Evolutionary conservation across 164 flowering plant genomes (phyloP), one percentile per base, ranked within the genome.

Genomic region (Cinnamomum chago): DNA sequence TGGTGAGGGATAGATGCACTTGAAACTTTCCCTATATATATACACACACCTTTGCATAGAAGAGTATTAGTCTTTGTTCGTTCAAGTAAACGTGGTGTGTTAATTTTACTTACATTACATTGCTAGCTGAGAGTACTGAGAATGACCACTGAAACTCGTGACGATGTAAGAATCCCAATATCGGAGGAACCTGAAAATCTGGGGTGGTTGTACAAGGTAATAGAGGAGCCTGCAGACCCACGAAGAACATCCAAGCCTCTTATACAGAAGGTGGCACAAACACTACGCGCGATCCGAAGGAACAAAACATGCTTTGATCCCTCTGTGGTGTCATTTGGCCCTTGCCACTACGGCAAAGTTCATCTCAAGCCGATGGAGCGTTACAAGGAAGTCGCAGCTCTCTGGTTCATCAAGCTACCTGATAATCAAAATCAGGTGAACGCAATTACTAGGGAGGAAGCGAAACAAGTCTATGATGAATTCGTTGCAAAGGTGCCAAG

Each of bases 321-420:
- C 3, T 67, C 14, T 22, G n/a, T 74, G 7, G 68, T 74, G 25
- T 74, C 77, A 12, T 71, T 79, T 25, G 80, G 80, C 35, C 80
- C 76, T 55, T 70, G 51, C 66, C 76, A 78, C 62, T 67, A 65
- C 20, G 71, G 58, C 20, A 40, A 70, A 4, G 11, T n/a, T 18
- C 70, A 65, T 5, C 62, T 78, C 65, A 2, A 24, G 55, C 40
- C 70, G 5, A 73, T 78, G 80, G 80, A 73, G 67, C 24, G 5
- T 23, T 67, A 78, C 62, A 78, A 78, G 66, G 35, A 30, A 14
- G 70, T 62, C 52, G 74, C 80, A 18, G n/a, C 69, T 22, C 24
- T 1, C 4, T 68, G 50, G 18, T 73, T 78, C 71, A 12, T 70
- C 24, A 3, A 2, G n/a, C 47, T 22, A 14, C 0, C 25, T 0